These are phyloP conservation scores for Clitopilus passeckerianus DNA, from an alignment of 768 basidiomycete species.

Conservation along the genomic window DNA sequence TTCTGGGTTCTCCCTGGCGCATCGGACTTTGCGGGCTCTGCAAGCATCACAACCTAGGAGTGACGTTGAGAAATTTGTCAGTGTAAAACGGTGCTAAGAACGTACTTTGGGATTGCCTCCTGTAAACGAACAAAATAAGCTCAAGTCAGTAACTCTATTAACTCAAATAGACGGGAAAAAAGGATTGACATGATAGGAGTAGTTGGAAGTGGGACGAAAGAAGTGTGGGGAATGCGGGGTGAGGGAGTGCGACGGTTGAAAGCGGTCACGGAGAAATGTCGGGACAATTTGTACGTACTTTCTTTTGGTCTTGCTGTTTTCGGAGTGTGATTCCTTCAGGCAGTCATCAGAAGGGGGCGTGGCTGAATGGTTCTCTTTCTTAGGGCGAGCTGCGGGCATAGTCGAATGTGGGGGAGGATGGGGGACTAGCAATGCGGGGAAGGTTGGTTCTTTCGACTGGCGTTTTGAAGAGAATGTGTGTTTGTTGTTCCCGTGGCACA, in stretches of 20 bases:
- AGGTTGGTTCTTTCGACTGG: conserved; percentile 12
- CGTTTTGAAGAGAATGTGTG: conserved; percentile 31
- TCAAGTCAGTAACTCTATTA: conserved; percentile 27
- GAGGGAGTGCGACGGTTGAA: conserved; percentile 27
- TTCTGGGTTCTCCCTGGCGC: conserved; percentile 74
- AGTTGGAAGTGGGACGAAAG: conserved; percentile 24
- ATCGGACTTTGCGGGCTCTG: conserved; percentile 82
- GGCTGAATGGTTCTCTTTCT: conserved; percentile 60
- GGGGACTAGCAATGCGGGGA: conserved; percentile 24
- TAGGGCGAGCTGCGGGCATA: conserved; percentile 66
- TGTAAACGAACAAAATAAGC: conserved; percentile 25
- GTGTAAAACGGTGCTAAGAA: conserved; percentile 7
- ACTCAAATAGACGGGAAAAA: conserved; percentile 17
- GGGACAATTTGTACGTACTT: conserved; percentile 58
- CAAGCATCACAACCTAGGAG: conserved; percentile 78
- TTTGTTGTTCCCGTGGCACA: conserved; percentile 38
- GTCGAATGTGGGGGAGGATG: conserved; percentile 24
- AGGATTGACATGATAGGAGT: conserved; percentile 13
- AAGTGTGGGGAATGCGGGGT: conserved; percentile 36
- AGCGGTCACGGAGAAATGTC: conserved; percentile 51
- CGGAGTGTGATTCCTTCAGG: conserved; percentile 50
- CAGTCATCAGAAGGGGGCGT: conserved; percentile 65
- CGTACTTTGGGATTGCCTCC: conserved; percentile 85
- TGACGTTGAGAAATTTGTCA: conserved; percentile 8
- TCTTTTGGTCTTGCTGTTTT: conserved; percentile 75